Conservation (phyloP, 2,329 filamentous ascomycete species). For the Diaporthe australafricana region DNA sequence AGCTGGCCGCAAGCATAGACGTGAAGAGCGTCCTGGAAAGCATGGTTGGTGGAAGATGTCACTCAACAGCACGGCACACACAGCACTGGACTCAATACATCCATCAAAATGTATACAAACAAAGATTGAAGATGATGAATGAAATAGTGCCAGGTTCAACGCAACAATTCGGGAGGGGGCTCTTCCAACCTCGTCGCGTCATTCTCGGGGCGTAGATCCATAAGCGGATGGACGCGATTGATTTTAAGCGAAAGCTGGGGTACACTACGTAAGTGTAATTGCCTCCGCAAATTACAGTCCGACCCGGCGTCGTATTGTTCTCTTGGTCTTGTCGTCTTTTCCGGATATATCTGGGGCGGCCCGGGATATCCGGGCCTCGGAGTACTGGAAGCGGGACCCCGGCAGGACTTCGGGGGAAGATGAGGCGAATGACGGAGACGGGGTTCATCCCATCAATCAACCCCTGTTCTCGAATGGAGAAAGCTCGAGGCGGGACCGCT, state of each 20-base stretch:
- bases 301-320: neutral
- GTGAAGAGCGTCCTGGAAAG: neutral
- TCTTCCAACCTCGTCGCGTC: slow-evolving; percentile 19
- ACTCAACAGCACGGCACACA: neutral
- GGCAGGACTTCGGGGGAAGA: slow-evolving; percentile 4
- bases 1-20: neutral
- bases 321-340: neutral
- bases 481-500: neutral
- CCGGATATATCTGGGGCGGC: neutral
- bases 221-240: neutral
- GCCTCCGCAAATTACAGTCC: neutral
- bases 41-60: neutral
- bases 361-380: neutral
- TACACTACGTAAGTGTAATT: neutral
- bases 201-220: neutral
- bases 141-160: neutral
- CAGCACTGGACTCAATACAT: no score
- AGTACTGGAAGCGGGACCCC: neutral
- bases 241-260: neutral
- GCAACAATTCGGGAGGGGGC: neutral
- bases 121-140: neutral
- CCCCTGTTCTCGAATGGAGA: neutral
- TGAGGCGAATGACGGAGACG: neutral
- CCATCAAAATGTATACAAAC: neutral
- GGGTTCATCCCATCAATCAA: neutral